phyloP scores from a whole-genome alignment of 805 yeast genomes.

The Cephaloascus albidus region DNA sequence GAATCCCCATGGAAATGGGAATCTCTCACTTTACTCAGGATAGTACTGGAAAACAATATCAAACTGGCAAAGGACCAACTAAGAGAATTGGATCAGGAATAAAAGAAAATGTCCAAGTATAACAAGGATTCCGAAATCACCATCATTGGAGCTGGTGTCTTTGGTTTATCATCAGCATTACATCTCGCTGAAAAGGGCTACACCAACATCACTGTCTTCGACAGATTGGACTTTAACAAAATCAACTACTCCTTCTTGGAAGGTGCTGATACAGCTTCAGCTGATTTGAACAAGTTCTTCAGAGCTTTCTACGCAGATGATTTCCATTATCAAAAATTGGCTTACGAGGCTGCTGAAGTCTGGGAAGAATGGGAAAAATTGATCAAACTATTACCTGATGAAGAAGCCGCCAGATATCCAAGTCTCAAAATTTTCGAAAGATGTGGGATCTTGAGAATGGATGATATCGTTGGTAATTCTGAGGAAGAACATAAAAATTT shows the following conservation, averaged over 20 bases:
- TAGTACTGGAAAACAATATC: no score
- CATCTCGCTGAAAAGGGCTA: conserved; percentile 27
- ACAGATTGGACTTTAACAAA: conserved; percentile 18
- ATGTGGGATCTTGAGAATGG: conserved; percentile 17
- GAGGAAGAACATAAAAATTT: conserved; percentile 10
- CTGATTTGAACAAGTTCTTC: conserved; percentile 28
- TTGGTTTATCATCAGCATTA: conserved; percentile 42
- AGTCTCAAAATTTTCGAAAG: conserved; percentile 12
- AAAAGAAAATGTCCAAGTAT: conserved; percentile 3
- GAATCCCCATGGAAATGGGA: no score
- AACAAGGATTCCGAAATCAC: conserved; percentile 18
- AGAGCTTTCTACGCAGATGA: conserved; percentile 28
- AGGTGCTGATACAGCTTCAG: conserved; percentile 30
- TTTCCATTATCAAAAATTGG: conserved; percentile 8
- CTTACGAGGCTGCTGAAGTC: neutral
- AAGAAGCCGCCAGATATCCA: conserved; percentile 12
- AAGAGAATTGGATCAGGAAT: no score
- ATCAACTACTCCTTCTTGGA: conserved; percentile 18
- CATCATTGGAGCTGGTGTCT: conserved; percentile 47
- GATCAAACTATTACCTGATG: conserved; percentile 9
- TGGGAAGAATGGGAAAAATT: conserved; percentile 8
- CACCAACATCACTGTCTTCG: conserved; percentile 24
- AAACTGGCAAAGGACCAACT: no score
- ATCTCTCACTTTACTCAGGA: no score
- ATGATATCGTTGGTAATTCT: conserved; percentile 10